Base-by-base conservation (phyloP, 169 alveolate genomes). In the Cryptosporidium ryanae region DNA sequence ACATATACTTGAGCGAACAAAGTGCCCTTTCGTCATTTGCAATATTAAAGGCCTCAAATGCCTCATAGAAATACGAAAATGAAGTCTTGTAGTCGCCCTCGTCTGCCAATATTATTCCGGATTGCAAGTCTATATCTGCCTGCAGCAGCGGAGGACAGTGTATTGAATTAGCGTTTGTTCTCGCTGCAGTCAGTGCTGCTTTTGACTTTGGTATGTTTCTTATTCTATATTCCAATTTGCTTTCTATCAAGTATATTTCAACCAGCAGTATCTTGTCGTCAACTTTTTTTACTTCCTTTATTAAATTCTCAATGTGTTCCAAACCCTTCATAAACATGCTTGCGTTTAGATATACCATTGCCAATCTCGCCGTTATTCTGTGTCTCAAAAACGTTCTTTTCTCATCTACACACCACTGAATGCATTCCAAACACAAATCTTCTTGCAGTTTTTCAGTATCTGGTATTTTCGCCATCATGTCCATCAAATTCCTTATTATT, bases 21-120 rank as follows among this genome's bases (percentile, higher is more conserved):
- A 96, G 92, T 43, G 97, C 96, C 82, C 92, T 93, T 27, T 64
- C 90, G 23, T 94, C 96, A 38, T 91, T 93, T 15, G 94, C 93
- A 81, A 95, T 94, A 87, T 96, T 96, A 84, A 93, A 95, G 38
- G 98, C 99, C 87, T 97, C 99, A 82, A 95, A 96, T 32, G 97
- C 96, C 90, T 97, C 99, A 89, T 93, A 96, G 93, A 97, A 96
- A 90, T 97, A 97, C 27, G 99, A 96, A 90, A 94, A 97, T n/a
- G 98, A 96, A 21, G 98, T 96, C 66, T 94, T 93, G 82, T 92
- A 95, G 83, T 97, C 99, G 82, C 82, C 71, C 64, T 94, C 96
- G 54, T 92, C 90, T 31, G 93, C 91, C 50, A 82, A 92, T 49
- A 94, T 54, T 43, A 94, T 82, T 6, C 96, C 96, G 15, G 98